phyloP scores from a whole-genome alignment of 805 yeast species.

The Clavispora asparagi region DNA sequence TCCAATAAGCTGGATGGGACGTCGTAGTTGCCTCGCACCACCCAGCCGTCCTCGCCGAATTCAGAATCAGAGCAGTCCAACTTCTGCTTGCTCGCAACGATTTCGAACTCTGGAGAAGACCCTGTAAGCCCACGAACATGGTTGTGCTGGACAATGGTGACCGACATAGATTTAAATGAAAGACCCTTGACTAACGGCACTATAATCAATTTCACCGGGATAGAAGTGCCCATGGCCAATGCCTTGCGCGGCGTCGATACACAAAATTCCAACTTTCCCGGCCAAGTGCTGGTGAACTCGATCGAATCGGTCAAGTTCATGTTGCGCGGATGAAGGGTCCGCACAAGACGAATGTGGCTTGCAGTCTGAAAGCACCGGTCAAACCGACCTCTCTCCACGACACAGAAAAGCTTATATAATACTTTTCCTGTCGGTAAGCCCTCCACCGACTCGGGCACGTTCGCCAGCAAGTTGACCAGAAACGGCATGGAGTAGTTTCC shows the following conservation, averaged over 20 bases:
- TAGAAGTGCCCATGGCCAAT: conserved; percentile 41
- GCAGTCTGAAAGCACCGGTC: conserved; percentile 30
- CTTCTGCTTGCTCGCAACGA: conserved; percentile 21
- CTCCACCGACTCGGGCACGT: conserved; percentile 46
- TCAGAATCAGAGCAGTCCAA: conserved; percentile 16
- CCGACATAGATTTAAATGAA: conserved; percentile 27
- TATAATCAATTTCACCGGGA: conserved; percentile 38
- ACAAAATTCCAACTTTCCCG: conserved; percentile 46
- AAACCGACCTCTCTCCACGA: conserved; percentile 39
- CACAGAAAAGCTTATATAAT: conserved; percentile 38
- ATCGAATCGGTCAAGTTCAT: conserved; percentile 37
- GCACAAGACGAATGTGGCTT: conserved; percentile 39
- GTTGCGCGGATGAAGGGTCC: conserved; percentile 40
- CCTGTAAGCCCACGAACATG: conserved; percentile 28
- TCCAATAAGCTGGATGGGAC: conserved; percentile 36
- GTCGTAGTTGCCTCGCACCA: conserved; percentile 33
- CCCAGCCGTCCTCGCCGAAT: conserved; percentile 39
- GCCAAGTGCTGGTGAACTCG: conserved; percentile 48
- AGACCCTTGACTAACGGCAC: conserved; percentile 47
- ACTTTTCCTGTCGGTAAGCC: conserved; percentile 41
- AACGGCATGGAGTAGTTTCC: conserved; percentile 53
- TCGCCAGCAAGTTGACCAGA: conserved; percentile 38
- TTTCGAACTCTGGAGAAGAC: conserved; percentile 38
- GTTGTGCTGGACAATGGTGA: conserved; percentile 34
- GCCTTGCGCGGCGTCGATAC: conserved; percentile 41